Percentiles rank a stretch among this genome's conserved stretches.
These are phyloP conservation scores for Linnemannia schmuckeri DNA, from an alignment of 192 early-diverging fungal genomes.

Conservation along the genomic window DNA sequence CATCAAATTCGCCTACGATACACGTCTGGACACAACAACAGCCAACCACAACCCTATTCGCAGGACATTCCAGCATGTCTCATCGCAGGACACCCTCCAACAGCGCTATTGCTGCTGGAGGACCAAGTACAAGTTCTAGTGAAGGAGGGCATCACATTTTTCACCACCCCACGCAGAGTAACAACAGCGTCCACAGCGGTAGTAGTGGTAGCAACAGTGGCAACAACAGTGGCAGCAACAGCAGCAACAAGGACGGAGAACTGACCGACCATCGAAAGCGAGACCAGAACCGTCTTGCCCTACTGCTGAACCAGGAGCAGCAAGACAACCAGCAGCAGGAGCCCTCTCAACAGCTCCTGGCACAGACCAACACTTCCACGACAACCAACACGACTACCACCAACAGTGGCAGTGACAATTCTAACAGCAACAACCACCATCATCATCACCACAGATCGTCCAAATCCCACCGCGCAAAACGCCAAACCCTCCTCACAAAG, in stretches of 20 bases:
- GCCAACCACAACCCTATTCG: neutral
- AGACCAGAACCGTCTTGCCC: neutral
- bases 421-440: neutral
- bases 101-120: neutral
- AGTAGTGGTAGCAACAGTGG: neutral
- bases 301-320: neutral
- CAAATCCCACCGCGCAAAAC: neutral
- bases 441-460: neutral
- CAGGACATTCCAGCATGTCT: neutral
- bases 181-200: neutral
- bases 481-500: slow-evolving; percentile 38
- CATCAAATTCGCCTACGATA: neutral
- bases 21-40: neutral
- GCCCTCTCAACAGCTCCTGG: neutral
- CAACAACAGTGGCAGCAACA: too few species aligned
- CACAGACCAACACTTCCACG: neutral
- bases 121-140: neutral
- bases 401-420: neutral
- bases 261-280: too few species aligned
- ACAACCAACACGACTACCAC: neutral
- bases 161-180: neutral
- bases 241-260: too few species aligned
- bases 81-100: neutral
- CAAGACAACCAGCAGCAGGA: neutral
- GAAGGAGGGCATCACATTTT: neutral